Conservation (phyloP, 2,329 filamentous ascomycete genomes). For the Pyricularia pennisetigena region DNA sequence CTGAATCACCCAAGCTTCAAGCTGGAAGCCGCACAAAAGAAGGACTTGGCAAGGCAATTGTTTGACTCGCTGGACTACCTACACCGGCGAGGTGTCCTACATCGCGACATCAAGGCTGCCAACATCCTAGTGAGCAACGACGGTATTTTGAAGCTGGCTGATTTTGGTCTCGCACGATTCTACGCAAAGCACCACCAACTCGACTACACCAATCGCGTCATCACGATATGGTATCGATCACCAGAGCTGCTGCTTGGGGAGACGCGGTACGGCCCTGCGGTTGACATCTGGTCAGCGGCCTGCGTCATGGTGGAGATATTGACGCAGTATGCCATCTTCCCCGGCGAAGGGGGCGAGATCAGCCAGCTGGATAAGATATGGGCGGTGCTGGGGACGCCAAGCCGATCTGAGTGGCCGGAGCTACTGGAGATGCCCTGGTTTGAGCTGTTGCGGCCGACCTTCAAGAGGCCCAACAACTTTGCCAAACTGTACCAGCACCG, state of each 20-base stretch:
- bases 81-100: constrained; percentile 84
- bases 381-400: constrained; percentile 80
- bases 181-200: constrained; percentile 86
- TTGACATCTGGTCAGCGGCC: constrained; percentile 94
- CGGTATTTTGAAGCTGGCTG: constrained; percentile 83
- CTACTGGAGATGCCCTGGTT: constrained; percentile 97
- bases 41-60: constrained; percentile 84
- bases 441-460: constrained; percentile 72
- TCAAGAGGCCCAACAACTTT: constrained; percentile 65
- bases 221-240: constrained; percentile 96
- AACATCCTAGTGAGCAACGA: constrained; percentile 92
- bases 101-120: constrained; percentile 96
- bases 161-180: constrained; percentile 93
- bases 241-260: constrained; percentile 86
- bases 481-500: constrained; percentile 72
- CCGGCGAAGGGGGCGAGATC: constrained; percentile 90
- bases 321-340: constrained; percentile 85
- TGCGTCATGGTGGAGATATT: constrained; percentile 98
- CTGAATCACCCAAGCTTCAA: constrained; percentile 91
- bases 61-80: constrained; percentile 93
- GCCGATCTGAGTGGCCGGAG: constrained; percentile 73
- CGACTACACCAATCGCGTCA: constrained; percentile 96
- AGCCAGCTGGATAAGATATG: constrained; percentile 98
- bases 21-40: constrained; percentile 77
- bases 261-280: constrained; percentile 79